Conservation (phyloP, 2,329 filamentous ascomycete genomes). For the Chalara sp. region DNA sequence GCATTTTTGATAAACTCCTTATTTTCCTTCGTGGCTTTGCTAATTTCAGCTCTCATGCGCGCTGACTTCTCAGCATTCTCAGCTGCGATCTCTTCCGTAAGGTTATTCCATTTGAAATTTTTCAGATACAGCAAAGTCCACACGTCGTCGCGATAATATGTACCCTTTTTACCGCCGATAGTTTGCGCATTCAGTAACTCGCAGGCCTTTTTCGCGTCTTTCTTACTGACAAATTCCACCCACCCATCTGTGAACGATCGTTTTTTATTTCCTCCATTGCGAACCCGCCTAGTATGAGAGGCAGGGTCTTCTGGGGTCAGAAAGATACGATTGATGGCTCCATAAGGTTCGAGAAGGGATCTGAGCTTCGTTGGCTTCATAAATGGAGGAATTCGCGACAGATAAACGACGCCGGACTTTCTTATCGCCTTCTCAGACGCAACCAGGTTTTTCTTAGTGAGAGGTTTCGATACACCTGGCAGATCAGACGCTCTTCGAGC, state of each 20-base stretch:
- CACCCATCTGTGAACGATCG: conserved; percentile 77
- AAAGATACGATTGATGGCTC: conserved; percentile 70
- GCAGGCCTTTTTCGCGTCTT: conserved; percentile 69
- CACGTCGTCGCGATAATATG: conserved; percentile 78
- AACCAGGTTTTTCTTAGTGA: conserved; percentile 63
- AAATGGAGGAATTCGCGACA: conserved; percentile 79
- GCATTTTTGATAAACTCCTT: conserved; percentile 75
- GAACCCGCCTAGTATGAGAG: conserved; percentile 59
- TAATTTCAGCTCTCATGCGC: conserved; percentile 71
- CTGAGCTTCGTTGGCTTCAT: conserved; percentile 79
- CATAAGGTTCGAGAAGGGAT: conserved; percentile 68
- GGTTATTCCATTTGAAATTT: conserved; percentile 73
- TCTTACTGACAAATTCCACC: conserved; percentile 75
- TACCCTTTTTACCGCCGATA: conserved; percentile 78
- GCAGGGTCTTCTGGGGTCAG: conserved; percentile 68
- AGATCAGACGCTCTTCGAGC: conserved; percentile 27
- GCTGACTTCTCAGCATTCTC: conserved; percentile 76
- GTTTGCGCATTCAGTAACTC: conserved; percentile 70
- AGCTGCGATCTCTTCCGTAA: conserved; percentile 71
- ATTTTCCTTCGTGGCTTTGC: conserved; percentile 70
- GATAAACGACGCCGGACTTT: conserved; percentile 74
- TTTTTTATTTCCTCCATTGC: conserved; percentile 76
- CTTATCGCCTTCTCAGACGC: conserved; percentile 57
- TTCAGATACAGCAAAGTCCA: conserved; percentile 79
- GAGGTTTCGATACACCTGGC: conserved; percentile 43